Percentiles rank a stretch among this genome's conserved stretches.
phyloP scores from a whole-genome alignment of 2,329 filamentous ascomycete species.

The Falciphora oryzae region DNA sequence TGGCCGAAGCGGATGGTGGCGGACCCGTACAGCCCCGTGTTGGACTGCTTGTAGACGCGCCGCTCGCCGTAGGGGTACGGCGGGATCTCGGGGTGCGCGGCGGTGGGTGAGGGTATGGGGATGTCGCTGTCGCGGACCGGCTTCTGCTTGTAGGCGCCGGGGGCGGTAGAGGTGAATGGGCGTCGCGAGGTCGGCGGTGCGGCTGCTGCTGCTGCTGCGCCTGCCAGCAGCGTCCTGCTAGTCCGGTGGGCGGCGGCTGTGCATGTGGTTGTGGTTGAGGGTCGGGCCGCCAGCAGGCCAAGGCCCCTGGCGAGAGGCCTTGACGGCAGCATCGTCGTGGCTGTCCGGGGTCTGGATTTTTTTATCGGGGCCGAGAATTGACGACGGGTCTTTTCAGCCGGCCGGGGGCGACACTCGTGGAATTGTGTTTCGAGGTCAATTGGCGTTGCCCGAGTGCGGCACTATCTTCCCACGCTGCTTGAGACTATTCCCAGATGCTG shows the following conservation, averaged over 20 bases:
- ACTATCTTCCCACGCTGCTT: background rate
- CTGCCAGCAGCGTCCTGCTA: background rate
- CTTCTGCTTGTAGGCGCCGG: slow-evolving; percentile 25
- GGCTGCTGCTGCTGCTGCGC: background rate
- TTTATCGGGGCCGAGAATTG: no score
- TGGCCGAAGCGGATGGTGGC: slow-evolving; percentile 74
- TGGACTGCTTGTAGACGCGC: slow-evolving; percentile 71
- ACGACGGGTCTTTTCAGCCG: background rate
- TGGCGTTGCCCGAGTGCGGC: background rate
- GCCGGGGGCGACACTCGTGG: background rate
- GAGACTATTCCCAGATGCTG: background rate
- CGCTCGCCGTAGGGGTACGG: slow-evolving; percentile 69
- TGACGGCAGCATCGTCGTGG: slow-evolving; percentile 7
- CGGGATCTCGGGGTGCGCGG: slow-evolving; percentile 38
- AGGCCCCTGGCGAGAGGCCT: slow-evolving; percentile 4
- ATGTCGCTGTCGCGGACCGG: slow-evolving; percentile 19
- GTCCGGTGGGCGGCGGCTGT: background rate
- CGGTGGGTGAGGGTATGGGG: slow-evolving; percentile 41
- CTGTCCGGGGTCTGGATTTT: background rate
- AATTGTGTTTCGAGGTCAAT: background rate
- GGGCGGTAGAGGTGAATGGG: slow-evolving; percentile 15
- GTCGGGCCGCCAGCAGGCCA: slow-evolving; percentile 1
- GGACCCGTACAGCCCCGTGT: slow-evolving; percentile 65
- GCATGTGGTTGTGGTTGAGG: background rate
- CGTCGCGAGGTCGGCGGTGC: background rate